A percentile compares a stretch with the other conserved stretches of the same genome.
Conservation (phyloP, 2,329 filamentous ascomycete species). For the Parastagonospora avenae region DNA sequence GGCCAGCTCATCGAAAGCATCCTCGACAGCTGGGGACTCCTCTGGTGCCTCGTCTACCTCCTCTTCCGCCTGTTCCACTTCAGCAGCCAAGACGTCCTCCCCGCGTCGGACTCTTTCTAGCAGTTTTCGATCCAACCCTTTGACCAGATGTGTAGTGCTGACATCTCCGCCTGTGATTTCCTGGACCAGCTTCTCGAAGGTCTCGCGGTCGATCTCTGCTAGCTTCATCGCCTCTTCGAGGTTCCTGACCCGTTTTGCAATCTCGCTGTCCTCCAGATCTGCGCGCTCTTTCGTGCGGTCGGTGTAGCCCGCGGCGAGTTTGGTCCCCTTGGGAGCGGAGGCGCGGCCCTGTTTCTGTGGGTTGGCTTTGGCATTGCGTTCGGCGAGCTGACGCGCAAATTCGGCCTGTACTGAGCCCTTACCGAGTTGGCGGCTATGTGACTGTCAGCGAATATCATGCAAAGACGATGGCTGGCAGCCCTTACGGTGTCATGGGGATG, state of each 20-base stretch:
- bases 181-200: constrained; percentile 74
- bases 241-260: constrained; percentile 71
- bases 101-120: constrained; percentile 71
- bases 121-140: constrained; percentile 86
- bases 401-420: constrained; percentile 61
- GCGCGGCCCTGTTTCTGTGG: constrained; percentile 75
- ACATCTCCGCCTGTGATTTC: constrained; percentile 84
- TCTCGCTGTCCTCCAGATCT: constrained; percentile 59
- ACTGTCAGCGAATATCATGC: constrained; percentile 7
- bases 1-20: constrained; percentile 59
- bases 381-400: constrained; percentile 84
- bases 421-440: constrained; percentile 67
- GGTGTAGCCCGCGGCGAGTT: constrained; percentile 78
- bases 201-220: constrained; percentile 79
- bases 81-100: constrained; percentile 56
- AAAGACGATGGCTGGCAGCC: constrained; percentile 15
- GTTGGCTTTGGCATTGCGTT: constrained; percentile 64
- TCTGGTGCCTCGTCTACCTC: constrained; percentile 28
- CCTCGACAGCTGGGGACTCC: constrained; percentile 45
- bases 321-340: constrained; percentile 80
- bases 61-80: constrained; percentile 44
- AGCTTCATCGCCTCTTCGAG: constrained; percentile 82
- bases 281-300: constrained; percentile 75
- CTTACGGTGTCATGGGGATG: constrained; percentile 93
- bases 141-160: constrained; percentile 82